These are phyloP conservation scores for Penicillium sp. DNA, from an alignment of 2,329 filamentous ascomycete genomes.

Conservation along the genomic window DNA sequence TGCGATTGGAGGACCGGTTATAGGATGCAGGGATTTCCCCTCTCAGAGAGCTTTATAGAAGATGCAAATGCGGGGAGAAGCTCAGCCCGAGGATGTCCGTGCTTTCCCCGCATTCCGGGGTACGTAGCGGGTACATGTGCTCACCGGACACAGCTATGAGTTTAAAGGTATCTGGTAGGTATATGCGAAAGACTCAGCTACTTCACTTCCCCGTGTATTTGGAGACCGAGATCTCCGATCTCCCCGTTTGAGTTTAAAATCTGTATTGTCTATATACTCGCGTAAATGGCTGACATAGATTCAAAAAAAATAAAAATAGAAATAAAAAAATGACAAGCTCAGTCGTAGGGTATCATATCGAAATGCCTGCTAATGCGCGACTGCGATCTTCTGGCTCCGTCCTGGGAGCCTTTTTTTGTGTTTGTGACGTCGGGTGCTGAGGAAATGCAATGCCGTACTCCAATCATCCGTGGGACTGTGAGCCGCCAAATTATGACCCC, in stretches of 20 bases:
- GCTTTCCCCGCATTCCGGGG: constrained; percentile 26
- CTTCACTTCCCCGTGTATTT: not conserved
- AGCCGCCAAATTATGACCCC: not conserved
- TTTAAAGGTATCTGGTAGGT: not conserved
- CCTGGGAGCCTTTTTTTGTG: constrained; percentile 14
- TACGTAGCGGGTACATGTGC: constrained; percentile 6
- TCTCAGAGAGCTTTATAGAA: not conserved
- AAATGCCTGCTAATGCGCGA: constrained; percentile 41
- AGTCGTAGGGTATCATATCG: constrained; percentile 42
- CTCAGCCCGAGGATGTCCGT: constrained; percentile 10
- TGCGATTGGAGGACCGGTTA: constrained; percentile 1
- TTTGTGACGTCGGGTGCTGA: constrained; percentile 15
- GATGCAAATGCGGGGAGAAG: constrained; percentile 10
- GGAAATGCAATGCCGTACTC: constrained; percentile 11
- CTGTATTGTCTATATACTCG: constrained; percentile 5
- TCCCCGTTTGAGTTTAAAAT: not conserved
- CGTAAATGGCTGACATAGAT: constrained; percentile 7
- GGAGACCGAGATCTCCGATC: not conserved
- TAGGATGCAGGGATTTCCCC: not conserved
- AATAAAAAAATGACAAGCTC: constrained; percentile 33
- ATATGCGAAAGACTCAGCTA: not conserved
- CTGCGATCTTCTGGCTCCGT: constrained; percentile 30
- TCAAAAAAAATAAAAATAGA: constrained; percentile 14
- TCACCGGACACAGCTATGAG: not conserved
- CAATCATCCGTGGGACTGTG: not conserved